phyloP scores from a whole-genome alignment of 1,284 basidiomycete genomes.

The Fomes fomentarius region DNA sequence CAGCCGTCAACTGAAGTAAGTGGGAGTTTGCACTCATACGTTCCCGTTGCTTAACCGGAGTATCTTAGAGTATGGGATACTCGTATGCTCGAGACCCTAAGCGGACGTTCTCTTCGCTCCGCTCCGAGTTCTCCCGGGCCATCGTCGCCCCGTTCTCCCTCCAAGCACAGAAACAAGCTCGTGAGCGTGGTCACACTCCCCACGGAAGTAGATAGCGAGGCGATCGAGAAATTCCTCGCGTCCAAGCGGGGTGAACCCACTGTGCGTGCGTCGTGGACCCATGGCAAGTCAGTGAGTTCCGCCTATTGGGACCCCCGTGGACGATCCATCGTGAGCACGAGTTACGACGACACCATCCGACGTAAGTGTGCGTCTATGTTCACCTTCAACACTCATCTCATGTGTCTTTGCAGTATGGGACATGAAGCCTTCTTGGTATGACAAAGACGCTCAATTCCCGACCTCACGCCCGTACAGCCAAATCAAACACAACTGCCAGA shows the following conservation, averaged over 20 bases:
- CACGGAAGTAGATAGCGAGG: conserved; percentile 52
- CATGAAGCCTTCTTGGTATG: conserved; percentile 50
- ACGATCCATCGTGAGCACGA: conserved; percentile 75
- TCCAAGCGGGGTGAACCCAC: conserved; percentile 54
- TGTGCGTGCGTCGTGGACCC: conserved; percentile 64
- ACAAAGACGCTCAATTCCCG: conserved; percentile 51
- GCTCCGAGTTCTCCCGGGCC: conserved; percentile 10
- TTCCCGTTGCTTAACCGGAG: no score
- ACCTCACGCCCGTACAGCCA: conserved; percentile 63
- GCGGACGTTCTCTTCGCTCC: conserved; percentile 28
- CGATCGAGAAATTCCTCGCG: conserved; percentile 49
- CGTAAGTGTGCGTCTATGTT: conserved; percentile 44
- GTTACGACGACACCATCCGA: conserved; percentile 75
- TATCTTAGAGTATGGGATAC: conserved; percentile 72
- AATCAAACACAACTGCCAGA: conserved; percentile 76
- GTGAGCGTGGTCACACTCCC: conserved; percentile 16
- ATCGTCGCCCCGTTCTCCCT: conserved; percentile 9
- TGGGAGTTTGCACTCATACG: no score
- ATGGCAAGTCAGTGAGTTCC: conserved; percentile 76
- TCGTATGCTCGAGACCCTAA: conserved; percentile 57
- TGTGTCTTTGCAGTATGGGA: conserved; percentile 70
- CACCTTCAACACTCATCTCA: no score
- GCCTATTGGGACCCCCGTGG: conserved; percentile 84
- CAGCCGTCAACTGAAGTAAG: conserved; percentile 66
- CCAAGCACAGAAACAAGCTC: conserved; percentile 2